A percentile compares a stretch with the other conserved stretches of the same genome.
Conservation (phyloP, 495 filamentous ascomycete species). For the Penicillium turbatum region DNA sequence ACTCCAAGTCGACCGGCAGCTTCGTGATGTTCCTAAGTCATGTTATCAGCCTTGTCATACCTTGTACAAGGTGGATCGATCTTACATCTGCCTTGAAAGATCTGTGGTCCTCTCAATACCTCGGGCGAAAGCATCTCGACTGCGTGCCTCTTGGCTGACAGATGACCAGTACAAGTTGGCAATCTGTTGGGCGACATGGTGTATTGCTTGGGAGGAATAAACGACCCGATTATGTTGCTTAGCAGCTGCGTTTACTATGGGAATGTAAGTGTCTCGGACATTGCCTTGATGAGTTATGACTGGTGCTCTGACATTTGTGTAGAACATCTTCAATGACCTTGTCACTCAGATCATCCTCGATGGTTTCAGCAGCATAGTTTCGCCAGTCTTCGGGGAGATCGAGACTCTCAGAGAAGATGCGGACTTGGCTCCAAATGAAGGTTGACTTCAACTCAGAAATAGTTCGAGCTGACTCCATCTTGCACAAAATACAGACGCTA, state of each 20-base stretch:
- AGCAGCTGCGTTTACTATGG: conserved; percentile 58
- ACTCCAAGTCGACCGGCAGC: conserved; percentile 32
- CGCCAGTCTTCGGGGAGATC: conserved; percentile 56
- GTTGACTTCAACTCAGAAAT: conserved; percentile 59
- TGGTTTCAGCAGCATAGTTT: conserved; percentile 36
- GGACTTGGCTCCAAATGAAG: conserved; percentile 60
- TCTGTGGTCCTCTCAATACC: conserved; percentile 43
- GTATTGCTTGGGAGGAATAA: conserved; percentile 69
- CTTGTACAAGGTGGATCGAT: not conserved
- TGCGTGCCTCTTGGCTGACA: conserved; percentile 43
- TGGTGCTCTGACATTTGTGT: conserved; percentile 40
- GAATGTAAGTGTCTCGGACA: conserved; percentile 8
- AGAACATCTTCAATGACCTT: conserved; percentile 53
- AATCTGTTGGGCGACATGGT: conserved; percentile 80
- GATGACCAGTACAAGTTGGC: conserved; percentile 63
- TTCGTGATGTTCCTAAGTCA: conserved; percentile 39
- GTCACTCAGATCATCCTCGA: conserved; percentile 48
- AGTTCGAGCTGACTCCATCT: conserved; percentile 46
- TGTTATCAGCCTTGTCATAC: conserved; percentile 4
- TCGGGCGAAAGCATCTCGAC: conserved; percentile 30
- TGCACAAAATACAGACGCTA: conserved; percentile 8
- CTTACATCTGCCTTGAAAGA: conserved; percentile 45
- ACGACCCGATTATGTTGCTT: conserved; percentile 66
- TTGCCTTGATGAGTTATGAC: not conserved
- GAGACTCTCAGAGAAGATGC: conserved; percentile 54